Evolutionary conservation across 192 early-diverging fungal species (phyloP).

Genomic region (Backusella macrospora): DNA sequence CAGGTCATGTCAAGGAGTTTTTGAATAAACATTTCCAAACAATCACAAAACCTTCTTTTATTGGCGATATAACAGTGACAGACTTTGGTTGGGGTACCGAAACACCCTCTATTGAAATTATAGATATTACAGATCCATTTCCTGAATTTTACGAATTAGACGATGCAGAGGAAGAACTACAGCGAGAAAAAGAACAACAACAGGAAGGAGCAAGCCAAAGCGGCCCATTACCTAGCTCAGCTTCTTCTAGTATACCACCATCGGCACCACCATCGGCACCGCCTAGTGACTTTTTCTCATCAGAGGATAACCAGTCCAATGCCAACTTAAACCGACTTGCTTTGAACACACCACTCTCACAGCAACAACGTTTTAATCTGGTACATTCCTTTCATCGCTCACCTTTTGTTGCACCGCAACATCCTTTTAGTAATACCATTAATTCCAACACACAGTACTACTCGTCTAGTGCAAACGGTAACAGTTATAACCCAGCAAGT

Average conservation of each 20-base stretch:
- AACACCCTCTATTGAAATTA: constrained; percentile 70
- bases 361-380: constrained; percentile 34
- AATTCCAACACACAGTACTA: neutral
- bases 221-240: neutral
- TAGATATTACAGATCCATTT: constrained; percentile 73
- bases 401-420: constrained; percentile 42
- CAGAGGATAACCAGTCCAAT: constrained; percentile 30
- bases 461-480: neutral
- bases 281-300: constrained; percentile 14
- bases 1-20: constrained; percentile 64
- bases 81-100: constrained; percentile 69
- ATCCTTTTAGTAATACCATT: constrained; percentile 32
- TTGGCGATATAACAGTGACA: constrained; percentile 71
- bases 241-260: neutral
- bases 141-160: constrained; percentile 76
- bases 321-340: neutral
- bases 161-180: constrained; percentile 30
- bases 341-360: constrained; percentile 15
- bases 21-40: constrained; percentile 66
- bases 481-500: constrained; percentile 3
- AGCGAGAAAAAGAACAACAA: neutral
- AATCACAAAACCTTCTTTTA: constrained; percentile 66
- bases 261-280: neutral
- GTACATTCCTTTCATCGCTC: constrained; percentile 41
- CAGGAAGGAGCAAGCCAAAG: neutral